Evolutionary conservation across 2,329 filamentous ascomycete genomes (phyloP), one percentile per base, ranked within the genome.

Genomic region (Aquanectria penicillioides): DNA sequence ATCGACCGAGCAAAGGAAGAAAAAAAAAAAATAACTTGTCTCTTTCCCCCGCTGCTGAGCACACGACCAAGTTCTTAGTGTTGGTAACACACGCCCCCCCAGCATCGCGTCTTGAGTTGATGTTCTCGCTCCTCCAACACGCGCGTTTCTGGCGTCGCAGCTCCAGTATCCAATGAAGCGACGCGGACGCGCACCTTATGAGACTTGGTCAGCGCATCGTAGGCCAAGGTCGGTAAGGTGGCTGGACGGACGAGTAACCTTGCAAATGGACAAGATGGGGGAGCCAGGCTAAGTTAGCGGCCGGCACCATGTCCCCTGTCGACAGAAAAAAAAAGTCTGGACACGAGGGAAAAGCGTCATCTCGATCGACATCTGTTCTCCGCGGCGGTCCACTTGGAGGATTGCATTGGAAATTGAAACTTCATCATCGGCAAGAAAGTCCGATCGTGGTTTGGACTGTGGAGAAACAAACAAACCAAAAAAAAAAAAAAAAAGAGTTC

Each of bases 121-220:
- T 28, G 33, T n/a, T 57, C 31, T 50, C 54, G 47, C 41, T 44
- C 57, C 61, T 61, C 23, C 59, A 64, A 68, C 64, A 64, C 66
- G 66, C 63, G 56, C 64, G 65, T 61, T 65, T 66, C 58, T 66
- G 66, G 66, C 65, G 65, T 65, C 54, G 57, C 44, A 44, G 53
- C 40, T 40, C 17, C 26, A 10, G 29, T 23, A 23, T 36, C 67
- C 67, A 69, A 69, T 69, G 44, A 31, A 41, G 51, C 51, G 63
- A 49, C 63, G 57, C 50, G 47, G 54, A 66, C 61, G 57, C 67
- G 67, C 59, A 58, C 37, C 57, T 68, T 40, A 66, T 57, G 59
- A 69, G 64, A 69, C 57, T 63, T 43, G 46, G 57, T 67, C 57
- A 61, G 58, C 63, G 56, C 65, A 68, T 55, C 37, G 46, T 41